Evolutionary conservation across 2,329 filamentous ascomycete species (phyloP).

Genomic region (Diaporthe humulicola): DNA sequence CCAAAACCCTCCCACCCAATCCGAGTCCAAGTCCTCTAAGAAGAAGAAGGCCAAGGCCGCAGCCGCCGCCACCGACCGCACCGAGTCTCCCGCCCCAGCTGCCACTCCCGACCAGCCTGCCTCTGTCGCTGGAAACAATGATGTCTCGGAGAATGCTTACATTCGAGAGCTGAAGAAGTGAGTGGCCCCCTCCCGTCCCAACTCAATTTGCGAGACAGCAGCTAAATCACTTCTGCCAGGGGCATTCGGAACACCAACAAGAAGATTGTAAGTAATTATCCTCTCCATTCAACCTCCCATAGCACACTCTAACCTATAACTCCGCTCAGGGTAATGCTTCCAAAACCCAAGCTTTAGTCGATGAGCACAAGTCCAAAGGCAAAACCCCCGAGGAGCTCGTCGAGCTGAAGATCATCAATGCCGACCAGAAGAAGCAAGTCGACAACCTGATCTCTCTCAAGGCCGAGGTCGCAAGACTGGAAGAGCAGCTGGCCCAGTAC

Average conservation of each 20-base stretch:
- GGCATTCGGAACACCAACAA: conserved; percentile 93
- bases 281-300: not conserved
- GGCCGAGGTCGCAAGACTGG: conserved; percentile 75
- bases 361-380: conserved; percentile 75
- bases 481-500: conserved; percentile 81
- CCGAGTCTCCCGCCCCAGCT: conserved; percentile 68
- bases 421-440: conserved; percentile 82
- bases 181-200: conserved; percentile 47
- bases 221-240: conserved; percentile 59
- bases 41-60: conserved; percentile 75
- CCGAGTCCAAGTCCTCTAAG: conserved; percentile 75
- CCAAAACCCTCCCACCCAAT: conserved; percentile 72
- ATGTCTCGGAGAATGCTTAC: conserved; percentile 78
- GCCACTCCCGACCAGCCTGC: conserved; percentile 63
- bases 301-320: conserved; percentile 32
- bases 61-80: conserved; percentile 53
- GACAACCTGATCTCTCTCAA: conserved; percentile 82
- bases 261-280: conserved; percentile 80
- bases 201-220: not conserved
- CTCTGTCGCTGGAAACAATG: conserved; percentile 66
- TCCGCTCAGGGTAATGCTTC: conserved; percentile 72
- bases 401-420: conserved; percentile 79
- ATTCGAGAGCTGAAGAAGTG: conserved; percentile 94
- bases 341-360: conserved; percentile 79
- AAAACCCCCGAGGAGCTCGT: conserved; percentile 82